Conservation (phyloP, 1,284 basidiomycete genomes). For the Ganoderma meredithae region DNA sequence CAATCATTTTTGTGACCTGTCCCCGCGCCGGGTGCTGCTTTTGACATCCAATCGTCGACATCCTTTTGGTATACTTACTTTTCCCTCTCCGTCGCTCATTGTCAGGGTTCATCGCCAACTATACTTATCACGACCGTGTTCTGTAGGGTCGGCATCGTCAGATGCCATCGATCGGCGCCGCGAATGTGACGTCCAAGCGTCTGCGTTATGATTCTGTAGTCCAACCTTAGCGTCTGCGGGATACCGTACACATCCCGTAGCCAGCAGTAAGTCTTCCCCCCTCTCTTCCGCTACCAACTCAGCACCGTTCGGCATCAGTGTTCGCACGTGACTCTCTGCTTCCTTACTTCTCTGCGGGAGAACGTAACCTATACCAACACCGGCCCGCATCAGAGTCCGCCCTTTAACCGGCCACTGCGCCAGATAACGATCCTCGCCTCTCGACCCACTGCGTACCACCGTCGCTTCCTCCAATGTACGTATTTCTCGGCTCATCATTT, state of each 20-base stretch:
- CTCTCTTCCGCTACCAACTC: background rate
- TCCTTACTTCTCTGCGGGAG: background rate
- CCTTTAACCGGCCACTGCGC: background rate
- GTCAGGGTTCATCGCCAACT: background rate
- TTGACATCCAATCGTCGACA: background rate
- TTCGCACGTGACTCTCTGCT: background rate
- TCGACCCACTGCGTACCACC: background rate
- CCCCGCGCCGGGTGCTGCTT: background rate
- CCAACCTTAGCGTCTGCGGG: background rate
- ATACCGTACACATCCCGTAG: constrained; percentile 1
- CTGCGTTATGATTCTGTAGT: background rate
- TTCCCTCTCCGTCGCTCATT: too few species aligned
- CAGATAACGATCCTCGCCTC: constrained; percentile 9
- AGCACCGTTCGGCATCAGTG: background rate
- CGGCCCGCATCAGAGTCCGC: background rate
- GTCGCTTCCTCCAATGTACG: background rate
- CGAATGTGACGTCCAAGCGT: constrained; percentile 1
- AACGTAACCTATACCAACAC: background rate
- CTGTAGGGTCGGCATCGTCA: background rate
- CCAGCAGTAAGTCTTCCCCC: background rate
- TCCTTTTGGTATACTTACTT: too few species aligned
- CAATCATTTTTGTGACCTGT: constrained; percentile 21
- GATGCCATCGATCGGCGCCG: constrained; percentile 9
- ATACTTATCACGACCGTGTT: background rate
- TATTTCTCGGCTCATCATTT: background rate